Evolutionary conservation across 1,284 basidiomycete species (phyloP), one percentile per base, ranked within the genome.

Genomic region (Trichosporon sp.): DNA sequence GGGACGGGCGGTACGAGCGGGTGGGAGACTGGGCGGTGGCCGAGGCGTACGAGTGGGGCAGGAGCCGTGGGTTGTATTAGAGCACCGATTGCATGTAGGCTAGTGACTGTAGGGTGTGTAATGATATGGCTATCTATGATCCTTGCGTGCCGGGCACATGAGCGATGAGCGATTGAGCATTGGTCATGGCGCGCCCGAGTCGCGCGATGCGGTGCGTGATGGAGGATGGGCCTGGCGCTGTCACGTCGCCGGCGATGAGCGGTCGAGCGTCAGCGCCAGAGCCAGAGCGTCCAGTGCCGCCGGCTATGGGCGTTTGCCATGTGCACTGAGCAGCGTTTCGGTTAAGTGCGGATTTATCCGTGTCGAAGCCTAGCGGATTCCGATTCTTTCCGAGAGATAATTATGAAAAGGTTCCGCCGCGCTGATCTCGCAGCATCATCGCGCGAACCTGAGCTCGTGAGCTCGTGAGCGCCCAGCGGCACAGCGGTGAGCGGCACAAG

Each of bases 1-100:
- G 79, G 5, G 68, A 72, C 51, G 77, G 78, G 23, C 70, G 80
- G 62, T 82, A 80, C 79, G 79, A 82, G 70, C 73, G 77, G n/a
- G 64, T 79, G 3, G 72, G 73, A 8, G 74, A 74, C 51, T 78
- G 75, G 76, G 71, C 69, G 2, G 73, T 80, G 11, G 73, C 74
- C 58, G 78, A 76, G 32, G 76, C 75, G 56, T 18, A 79, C 35
- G 72, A 75, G 60, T 78, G 73, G 74, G 79, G 72, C 0, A 71
- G 72, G 34, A 66, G 29, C 29, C 56, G 56, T 7, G 29, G 56
- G 8, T 60, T 60, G 56, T 60, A 60, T 13, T 60, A 60, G 56
- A 15, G 32, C 13, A 11, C 9, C 11, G 38, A 42, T 15, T 18
- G 56, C 56, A 60, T 31, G 56, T 56, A 56, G 51, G 8, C 51